Conservation (phyloP, 2,329 filamentous ascomycete species). For the Sclerotinia glacialis region DNA sequence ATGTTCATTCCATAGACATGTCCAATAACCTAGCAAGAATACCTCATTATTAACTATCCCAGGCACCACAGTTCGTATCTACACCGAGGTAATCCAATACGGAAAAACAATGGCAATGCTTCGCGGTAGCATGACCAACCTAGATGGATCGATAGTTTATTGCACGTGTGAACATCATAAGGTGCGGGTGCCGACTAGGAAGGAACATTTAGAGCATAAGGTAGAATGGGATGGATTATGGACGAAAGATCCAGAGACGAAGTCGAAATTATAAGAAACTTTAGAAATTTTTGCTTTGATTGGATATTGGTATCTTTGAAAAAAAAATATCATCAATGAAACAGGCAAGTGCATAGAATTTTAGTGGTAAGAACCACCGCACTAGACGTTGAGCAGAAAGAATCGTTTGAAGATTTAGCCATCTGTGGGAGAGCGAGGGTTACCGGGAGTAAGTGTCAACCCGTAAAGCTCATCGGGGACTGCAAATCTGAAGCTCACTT, state of each 20-base stretch:
- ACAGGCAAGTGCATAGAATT: background rate
- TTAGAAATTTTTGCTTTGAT: background rate
- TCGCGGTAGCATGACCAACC: slow-evolving; percentile 48
- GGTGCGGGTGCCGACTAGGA: slow-evolving; percentile 44
- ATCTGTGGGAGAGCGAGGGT: too few species aligned
- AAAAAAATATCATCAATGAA: background rate
- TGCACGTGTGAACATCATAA: slow-evolving; percentile 54
- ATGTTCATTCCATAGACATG: slow-evolving; percentile 18
- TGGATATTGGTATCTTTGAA: too few species aligned
- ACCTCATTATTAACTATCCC: background rate
- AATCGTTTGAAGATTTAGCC: background rate
- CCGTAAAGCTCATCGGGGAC: background rate
- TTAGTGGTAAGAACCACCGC: background rate
- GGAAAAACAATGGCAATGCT: slow-evolving; percentile 53
- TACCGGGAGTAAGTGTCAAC: background rate
- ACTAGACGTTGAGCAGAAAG: background rate
- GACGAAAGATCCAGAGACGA: slow-evolving; percentile 14
- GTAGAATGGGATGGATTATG: slow-evolving; percentile 44
- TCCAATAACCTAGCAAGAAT: background rate
- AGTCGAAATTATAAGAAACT: slow-evolving; percentile 42
- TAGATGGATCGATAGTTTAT: slow-evolving; percentile 48
- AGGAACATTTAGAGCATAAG: slow-evolving; percentile 42
- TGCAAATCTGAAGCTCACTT: background rate
- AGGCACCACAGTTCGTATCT: slow-evolving; percentile 45
- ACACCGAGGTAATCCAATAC: slow-evolving; percentile 45